Percentiles rank a stretch among this genome's conserved stretches.
Conservation (phyloP, 768 basidiomycete genomes). For the Mrakia blollopis region DNA sequence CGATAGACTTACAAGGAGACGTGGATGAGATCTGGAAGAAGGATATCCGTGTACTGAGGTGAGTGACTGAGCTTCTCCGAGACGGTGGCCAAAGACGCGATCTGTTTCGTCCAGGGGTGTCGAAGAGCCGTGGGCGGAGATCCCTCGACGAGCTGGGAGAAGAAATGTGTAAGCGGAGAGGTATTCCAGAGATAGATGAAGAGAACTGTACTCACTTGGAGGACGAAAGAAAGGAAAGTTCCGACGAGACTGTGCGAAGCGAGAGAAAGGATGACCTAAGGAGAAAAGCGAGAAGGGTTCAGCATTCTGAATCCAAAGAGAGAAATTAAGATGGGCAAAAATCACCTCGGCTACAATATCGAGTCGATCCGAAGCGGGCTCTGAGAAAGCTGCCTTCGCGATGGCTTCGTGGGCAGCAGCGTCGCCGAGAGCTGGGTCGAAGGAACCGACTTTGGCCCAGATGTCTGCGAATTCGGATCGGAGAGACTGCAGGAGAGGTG, state of each 20-base stretch:
- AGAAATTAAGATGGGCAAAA: background rate
- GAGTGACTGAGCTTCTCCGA: conserved; percentile 10
- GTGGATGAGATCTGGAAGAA: background rate
- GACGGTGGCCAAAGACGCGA: background rate
- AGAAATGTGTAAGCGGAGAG: background rate
- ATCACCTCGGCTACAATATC: conserved; percentile 2
- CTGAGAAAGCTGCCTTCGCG: conserved; percentile 1
- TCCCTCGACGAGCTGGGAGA: background rate
- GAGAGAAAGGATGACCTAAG: background rate
- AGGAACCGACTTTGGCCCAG: background rate
- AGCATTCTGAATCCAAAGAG: background rate
- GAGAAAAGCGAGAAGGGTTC: background rate
- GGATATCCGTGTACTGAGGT: background rate
- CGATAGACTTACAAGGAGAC: background rate
- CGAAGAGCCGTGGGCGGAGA: background rate
- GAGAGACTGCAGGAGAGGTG: background rate
- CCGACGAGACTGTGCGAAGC: background rate
- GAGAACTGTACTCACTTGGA: background rate
- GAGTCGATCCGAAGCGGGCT: background rate
- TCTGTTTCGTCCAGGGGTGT: conserved; percentile 1
- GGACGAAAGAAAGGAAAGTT: background rate
- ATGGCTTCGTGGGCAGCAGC: conserved; percentile 11
- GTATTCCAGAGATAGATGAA: background rate
- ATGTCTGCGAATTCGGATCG: conserved; percentile 2
- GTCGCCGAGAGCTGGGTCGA: background rate